Conservation (phyloP, 116 monocot species). For the Trichopus zeylanicus region DNA sequence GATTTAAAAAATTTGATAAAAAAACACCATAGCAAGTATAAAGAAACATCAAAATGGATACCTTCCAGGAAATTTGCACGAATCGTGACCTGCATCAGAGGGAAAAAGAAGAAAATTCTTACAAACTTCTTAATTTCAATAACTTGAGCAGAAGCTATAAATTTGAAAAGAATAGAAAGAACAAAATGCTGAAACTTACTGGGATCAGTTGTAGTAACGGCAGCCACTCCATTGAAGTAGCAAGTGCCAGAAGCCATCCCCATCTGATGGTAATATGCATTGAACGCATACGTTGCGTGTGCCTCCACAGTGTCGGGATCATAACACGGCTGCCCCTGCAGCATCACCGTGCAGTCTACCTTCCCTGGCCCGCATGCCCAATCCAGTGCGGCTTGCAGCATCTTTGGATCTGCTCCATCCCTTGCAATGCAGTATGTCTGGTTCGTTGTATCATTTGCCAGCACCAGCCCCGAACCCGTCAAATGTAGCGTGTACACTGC, state of each 20-base stretch:
- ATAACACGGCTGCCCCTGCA: slow-evolving; percentile 79
- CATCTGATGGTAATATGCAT: slow-evolving; percentile 82
- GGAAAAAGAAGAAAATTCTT: not conserved
- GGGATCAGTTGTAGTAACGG: slow-evolving; percentile 79
- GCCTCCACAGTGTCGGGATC: slow-evolving; percentile 68
- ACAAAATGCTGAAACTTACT: slow-evolving; percentile 49
- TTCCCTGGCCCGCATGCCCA: slow-evolving; percentile 97
- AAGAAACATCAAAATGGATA: no score
- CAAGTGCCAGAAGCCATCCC: slow-evolving; percentile 76
- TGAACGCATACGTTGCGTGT: slow-evolving; percentile 85
- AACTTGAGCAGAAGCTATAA: no score
- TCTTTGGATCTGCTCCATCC: slow-evolving; percentile 71
- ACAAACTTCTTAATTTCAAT: no score
- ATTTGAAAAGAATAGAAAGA: no score
- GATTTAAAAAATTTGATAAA: no score
- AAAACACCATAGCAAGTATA: no score
- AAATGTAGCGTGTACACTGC: slow-evolving; percentile 74
- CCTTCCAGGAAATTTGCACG: slow-evolving; percentile 76
- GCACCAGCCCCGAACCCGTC: slow-evolving; percentile 64
- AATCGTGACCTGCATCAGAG: slow-evolving; percentile 48
- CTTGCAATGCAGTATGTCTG: slow-evolving; percentile 77
- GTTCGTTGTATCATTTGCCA: slow-evolving; percentile 87
- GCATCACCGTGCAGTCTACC: slow-evolving; percentile 73
- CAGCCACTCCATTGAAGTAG: slow-evolving; percentile 91
- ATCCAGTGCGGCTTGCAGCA: slow-evolving; percentile 95